phyloP scores from a whole-genome alignment of 257 asterid species.

The Osmanthus fragrans region DNA sequence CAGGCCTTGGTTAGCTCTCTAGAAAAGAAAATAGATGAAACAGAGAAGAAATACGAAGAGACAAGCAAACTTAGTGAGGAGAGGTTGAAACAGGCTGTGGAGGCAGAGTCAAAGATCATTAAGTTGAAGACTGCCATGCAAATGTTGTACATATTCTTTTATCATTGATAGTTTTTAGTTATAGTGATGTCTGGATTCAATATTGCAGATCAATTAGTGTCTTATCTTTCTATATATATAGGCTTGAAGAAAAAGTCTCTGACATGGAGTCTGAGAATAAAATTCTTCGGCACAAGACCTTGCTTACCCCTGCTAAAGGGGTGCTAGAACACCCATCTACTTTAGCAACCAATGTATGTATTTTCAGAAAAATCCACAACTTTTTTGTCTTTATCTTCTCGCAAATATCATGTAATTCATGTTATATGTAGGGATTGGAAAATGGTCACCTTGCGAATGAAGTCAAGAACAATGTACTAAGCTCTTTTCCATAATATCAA shows the following conservation, averaged over 20 bases:
- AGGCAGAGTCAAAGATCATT: constrained; percentile 86
- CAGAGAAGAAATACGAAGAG: constrained; percentile 90
- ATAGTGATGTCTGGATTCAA: constrained; percentile 13
- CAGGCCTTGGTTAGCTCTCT: constrained; percentile 85
- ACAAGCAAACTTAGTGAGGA: constrained; percentile 89
- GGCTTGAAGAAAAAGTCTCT: constrained; percentile 87
- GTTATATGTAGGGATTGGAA: constrained; percentile 62
- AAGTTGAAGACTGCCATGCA: constrained; percentile 86
- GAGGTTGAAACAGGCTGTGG: constrained; percentile 88
- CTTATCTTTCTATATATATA: constrained; percentile 24
- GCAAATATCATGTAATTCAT: constrained; percentile 23
- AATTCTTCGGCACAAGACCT: constrained; percentile 83
- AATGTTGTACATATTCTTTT: constrained; percentile 38
- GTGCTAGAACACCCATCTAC: constrained; percentile 47
- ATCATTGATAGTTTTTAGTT: neutral
- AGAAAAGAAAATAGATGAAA: constrained; percentile 83
- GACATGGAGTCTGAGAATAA: constrained; percentile 92
- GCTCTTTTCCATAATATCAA: constrained; percentile 18
- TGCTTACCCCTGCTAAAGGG: constrained; percentile 62
- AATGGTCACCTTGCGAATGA: constrained; percentile 79
- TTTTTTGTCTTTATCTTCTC: constrained; percentile 20
- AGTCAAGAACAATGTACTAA: constrained; percentile 51
- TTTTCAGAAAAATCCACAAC: constrained; percentile 17
- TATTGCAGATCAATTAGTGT: neutral
- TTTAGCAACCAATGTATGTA: constrained; percentile 49